phyloP scores from a whole-genome alignment of 2,329 filamentous ascomycete genomes.

The Xylariomycetidae sp. region DNA sequence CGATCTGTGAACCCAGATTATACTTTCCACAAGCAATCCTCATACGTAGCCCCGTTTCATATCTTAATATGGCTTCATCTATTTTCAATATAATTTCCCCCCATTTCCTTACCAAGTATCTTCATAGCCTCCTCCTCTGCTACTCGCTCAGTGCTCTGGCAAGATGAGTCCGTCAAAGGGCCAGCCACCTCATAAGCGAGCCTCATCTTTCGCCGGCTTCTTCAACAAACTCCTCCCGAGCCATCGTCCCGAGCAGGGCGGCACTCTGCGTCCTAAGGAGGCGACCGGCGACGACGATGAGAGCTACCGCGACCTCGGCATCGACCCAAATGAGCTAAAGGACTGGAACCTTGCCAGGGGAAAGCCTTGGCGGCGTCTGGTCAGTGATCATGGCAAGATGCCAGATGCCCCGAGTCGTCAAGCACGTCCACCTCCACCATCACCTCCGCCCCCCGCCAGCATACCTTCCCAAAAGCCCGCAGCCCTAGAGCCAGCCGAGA shows the following conservation, averaged over 20 bases:
- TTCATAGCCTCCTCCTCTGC: no score
- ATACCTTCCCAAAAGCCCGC: constrained; percentile 6
- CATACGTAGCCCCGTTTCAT: no score
- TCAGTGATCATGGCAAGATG: background rate
- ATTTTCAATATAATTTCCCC: no score
- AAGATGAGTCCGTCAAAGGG: no score
- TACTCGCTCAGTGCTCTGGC: no score
- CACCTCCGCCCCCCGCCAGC: background rate
- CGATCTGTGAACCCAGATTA: no score
- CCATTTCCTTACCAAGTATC: no score
- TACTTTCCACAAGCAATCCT: no score
- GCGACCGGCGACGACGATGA: constrained; percentile 15
- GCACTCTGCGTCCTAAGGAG: constrained; percentile 35
- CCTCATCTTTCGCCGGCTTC: constrained; percentile 33
- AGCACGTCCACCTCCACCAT: background rate
- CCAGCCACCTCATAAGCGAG: constrained; percentile 13
- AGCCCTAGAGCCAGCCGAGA: constrained; percentile 11
- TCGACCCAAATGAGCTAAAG: constrained; percentile 21
- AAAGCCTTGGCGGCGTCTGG: constrained; percentile 2
- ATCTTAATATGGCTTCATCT: no score
- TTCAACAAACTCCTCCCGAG: constrained; percentile 44
- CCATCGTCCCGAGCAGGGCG: constrained; percentile 45
- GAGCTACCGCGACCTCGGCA: constrained; percentile 15
- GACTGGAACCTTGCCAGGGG: constrained; percentile 24
- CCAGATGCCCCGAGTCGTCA: constrained; percentile 1